phyloP scores from a whole-genome alignment of 2,329 filamentous ascomycete genomes.

The Alternaria triticimaculans region DNA sequence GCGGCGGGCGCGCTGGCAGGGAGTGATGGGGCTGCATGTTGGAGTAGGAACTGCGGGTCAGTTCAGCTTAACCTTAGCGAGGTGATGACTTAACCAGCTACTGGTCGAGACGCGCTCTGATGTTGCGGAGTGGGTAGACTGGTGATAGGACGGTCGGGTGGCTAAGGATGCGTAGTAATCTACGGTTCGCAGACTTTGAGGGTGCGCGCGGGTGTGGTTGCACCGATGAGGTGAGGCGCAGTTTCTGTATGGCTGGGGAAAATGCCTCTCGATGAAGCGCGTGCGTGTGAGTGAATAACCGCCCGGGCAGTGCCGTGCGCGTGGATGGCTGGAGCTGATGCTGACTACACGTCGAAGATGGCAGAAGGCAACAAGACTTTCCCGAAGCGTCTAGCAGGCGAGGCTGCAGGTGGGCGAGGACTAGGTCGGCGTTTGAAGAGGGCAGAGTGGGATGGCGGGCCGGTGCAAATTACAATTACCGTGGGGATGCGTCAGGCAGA shows the following conservation, averaged over 20 bases:
- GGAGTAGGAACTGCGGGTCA: slow-evolving; percentile 16
- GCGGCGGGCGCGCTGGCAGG: slow-evolving; percentile 79
- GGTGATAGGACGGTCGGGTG: slow-evolving; percentile 6
- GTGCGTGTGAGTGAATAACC: slow-evolving; percentile 18
- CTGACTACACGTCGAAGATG: slow-evolving; percentile 14
- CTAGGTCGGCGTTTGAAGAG: slow-evolving; percentile 23
- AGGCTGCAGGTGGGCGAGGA: slow-evolving; percentile 8
- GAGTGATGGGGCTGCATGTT: slow-evolving; percentile 59
- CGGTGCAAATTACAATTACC: slow-evolving; percentile 27
- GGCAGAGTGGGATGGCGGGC: slow-evolving; percentile 32
- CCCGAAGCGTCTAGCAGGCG: slow-evolving; percentile 9
- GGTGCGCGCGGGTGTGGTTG: not conserved
- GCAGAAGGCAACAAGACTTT: slow-evolving; percentile 15
- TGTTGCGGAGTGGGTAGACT: slow-evolving; percentile 10
- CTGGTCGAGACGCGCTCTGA: slow-evolving; percentile 13
- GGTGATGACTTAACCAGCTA: slow-evolving; percentile 33
- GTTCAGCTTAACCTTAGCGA: slow-evolving; percentile 22
- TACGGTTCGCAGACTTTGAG: not conserved
- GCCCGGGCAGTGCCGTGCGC: slow-evolving; percentile 13
- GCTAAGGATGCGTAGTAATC: slow-evolving; percentile 1
- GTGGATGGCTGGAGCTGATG: slow-evolving; percentile 8
- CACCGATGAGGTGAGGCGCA: slow-evolving; percentile 6
- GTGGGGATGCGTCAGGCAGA: slow-evolving; percentile 16
- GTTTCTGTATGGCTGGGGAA: slow-evolving; percentile 17
- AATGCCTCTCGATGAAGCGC: not conserved